A percentile compares a stretch with the other conserved stretches of the same genome.
phyloP scores from a whole-genome alignment of 2,329 filamentous ascomycete genomes.

The Trichoderma aggressivum region DNA sequence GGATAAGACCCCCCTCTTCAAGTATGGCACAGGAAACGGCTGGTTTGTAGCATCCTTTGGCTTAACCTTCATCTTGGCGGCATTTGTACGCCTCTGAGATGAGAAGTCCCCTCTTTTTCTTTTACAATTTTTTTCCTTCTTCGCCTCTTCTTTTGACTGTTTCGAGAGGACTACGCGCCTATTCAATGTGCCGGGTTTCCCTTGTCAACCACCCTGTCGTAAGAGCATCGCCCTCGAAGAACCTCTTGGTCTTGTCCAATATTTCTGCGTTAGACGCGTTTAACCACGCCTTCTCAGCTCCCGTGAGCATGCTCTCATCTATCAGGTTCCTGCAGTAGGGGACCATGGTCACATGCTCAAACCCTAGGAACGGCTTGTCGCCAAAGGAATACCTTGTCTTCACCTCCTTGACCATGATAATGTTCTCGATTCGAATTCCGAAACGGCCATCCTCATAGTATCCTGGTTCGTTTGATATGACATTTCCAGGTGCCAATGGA shows the following conservation, averaged over 20 bases:
- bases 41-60: slow-evolving; percentile 68
- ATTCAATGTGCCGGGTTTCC: slow-evolving; percentile 67
- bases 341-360: slow-evolving; percentile 96
- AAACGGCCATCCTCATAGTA: slow-evolving; percentile 96
- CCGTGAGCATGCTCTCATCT: slow-evolving; percentile 67
- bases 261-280: slow-evolving; percentile 83
- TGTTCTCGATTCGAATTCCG: slow-evolving; percentile 94
- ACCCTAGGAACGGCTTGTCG: slow-evolving; percentile 89
- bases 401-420: slow-evolving; percentile 86
- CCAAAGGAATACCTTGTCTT: slow-evolving; percentile 84
- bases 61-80: slow-evolving; percentile 67
- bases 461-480: slow-evolving; percentile 92
- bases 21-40: slow-evolving; percentile 54
- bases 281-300: slow-evolving; percentile 76
- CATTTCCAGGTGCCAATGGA: slow-evolving; percentile 83
- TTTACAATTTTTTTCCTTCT: neutral
- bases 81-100: slow-evolving; percentile 44
- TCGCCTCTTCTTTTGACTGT: neutral
- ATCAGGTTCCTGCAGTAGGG: slow-evolving; percentile 90
- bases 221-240: slow-evolving; percentile 68
- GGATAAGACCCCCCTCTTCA: slow-evolving; percentile 41
- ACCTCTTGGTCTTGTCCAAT: slow-evolving; percentile 72
- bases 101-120: neutral
- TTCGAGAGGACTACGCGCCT: neutral
- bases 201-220: slow-evolving; percentile 78